These are phyloP conservation scores for Beauveria bassiana DNA, from an alignment of 2,329 filamentous ascomycete species.

Conservation along the genomic window DNA sequence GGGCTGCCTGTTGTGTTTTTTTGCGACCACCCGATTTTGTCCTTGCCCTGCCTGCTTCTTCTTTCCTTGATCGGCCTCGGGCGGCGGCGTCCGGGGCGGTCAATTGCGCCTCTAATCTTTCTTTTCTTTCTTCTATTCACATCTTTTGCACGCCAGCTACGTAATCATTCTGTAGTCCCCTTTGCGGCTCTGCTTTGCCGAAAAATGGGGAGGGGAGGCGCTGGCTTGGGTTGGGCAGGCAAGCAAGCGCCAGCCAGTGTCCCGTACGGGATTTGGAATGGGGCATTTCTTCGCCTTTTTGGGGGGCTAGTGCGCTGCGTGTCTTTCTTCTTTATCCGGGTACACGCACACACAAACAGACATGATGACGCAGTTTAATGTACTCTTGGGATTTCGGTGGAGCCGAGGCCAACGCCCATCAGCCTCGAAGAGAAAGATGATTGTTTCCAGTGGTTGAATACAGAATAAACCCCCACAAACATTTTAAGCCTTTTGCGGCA, in stretches of 20 bases:
- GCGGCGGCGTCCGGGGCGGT: conserved; percentile 6
- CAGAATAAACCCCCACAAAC: background rate
- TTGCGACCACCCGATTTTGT: background rate
- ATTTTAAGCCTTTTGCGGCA: background rate
- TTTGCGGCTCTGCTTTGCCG: background rate
- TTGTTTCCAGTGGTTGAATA: background rate
- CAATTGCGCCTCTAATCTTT: background rate
- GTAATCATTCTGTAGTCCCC: background rate
- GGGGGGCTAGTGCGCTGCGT: background rate
- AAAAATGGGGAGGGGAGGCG: background rate
- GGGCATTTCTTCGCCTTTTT: background rate
- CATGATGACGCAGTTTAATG: conserved; percentile 1
- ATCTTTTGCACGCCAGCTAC: background rate
- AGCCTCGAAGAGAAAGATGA: background rate
- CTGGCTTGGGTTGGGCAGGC: too few species aligned
- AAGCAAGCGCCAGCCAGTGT: background rate
- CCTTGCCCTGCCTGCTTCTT: background rate
- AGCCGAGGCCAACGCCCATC: background rate
- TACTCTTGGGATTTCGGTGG: background rate
- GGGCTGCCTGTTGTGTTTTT: background rate
- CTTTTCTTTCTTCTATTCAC: background rate
- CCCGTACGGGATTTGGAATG: background rate
- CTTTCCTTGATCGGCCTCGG: background rate
- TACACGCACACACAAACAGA: background rate
- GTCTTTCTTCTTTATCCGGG: background rate